phyloP scores from a whole-genome alignment of 164 flowering plant genomes.

The grape (Vitis vinifera) region ASM3070453v1 NC_081809.1:2853001-2853500 shows the following conservation, averaged over 20 bases:
- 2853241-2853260: slow-evolving; percentile 85
- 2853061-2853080: slow-evolving; percentile 89
- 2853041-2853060: slow-evolving; percentile 12
- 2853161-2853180: slow-evolving; percentile 94
- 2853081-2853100: slow-evolving; percentile 88
- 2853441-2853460: neutral
- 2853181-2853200: slow-evolving; percentile 72
- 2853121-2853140: slow-evolving; percentile 89
- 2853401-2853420: too few relatives aligned
- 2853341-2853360: neutral
- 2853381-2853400: neutral
- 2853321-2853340: neutral
- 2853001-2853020: neutral
- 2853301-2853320: slow-evolving; percentile 2
- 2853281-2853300: neutral
- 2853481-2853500: too few relatives aligned
- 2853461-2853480: neutral
- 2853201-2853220: slow-evolving; percentile 85
- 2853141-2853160: slow-evolving; percentile 69
- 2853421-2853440: too few relatives aligned
- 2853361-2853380: neutral
- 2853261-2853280: neutral
- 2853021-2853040: neutral
- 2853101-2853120: slow-evolving; percentile 76
- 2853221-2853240: slow-evolving; percentile 79